Percentiles rank a stretch among this genome's conserved stretches.
These are phyloP conservation scores for Metschnikowia koreensis DNA, from an alignment of 805 yeast genomes.

Conservation along the genomic window DNA sequence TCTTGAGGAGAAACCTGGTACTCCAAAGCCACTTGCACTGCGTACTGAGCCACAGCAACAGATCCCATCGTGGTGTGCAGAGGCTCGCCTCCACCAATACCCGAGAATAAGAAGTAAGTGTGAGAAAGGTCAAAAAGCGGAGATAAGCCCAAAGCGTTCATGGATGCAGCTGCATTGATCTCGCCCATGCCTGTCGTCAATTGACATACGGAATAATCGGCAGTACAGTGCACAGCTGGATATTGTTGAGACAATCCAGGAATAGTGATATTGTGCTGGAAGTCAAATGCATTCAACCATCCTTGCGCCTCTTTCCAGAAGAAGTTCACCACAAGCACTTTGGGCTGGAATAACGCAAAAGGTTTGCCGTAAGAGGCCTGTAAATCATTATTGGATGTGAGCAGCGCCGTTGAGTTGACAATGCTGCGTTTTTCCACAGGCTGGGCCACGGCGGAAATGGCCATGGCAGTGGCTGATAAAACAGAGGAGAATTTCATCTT, in stretches of 20 bases:
- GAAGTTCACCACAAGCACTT: constrained; percentile 54
- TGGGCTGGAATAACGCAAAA: constrained; percentile 44
- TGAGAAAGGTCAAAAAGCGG: constrained; percentile 55
- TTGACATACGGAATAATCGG: constrained; percentile 53
- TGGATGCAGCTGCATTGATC: constrained; percentile 60
- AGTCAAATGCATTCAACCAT: constrained; percentile 49
- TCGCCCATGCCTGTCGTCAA: constrained; percentile 70
- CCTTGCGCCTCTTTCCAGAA: constrained; percentile 50
- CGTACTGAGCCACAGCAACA: constrained; percentile 57
- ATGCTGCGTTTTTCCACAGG: constrained; percentile 14
- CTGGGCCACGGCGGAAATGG: constrained; percentile 13
- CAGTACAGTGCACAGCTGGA: constrained; percentile 55
- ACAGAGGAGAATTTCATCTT: constrained; percentile 13
- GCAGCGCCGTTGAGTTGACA: constrained; percentile 11
- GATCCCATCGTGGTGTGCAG: constrained; percentile 53
- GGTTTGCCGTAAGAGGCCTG: constrained; percentile 28
- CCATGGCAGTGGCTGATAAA: constrained; percentile 13
- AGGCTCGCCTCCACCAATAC: constrained; percentile 67
- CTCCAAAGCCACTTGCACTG: constrained; percentile 59
- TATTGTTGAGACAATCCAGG: constrained; percentile 65
- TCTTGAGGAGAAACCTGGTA: constrained; percentile 51
- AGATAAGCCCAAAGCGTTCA: constrained; percentile 51
- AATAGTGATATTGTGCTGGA: constrained; percentile 53
- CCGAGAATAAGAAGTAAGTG: constrained; percentile 61
- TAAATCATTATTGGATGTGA: constrained; percentile 16